Conservation (phyloP, 768 basidiomycete genomes). For the Suillus spraguei region DNA sequence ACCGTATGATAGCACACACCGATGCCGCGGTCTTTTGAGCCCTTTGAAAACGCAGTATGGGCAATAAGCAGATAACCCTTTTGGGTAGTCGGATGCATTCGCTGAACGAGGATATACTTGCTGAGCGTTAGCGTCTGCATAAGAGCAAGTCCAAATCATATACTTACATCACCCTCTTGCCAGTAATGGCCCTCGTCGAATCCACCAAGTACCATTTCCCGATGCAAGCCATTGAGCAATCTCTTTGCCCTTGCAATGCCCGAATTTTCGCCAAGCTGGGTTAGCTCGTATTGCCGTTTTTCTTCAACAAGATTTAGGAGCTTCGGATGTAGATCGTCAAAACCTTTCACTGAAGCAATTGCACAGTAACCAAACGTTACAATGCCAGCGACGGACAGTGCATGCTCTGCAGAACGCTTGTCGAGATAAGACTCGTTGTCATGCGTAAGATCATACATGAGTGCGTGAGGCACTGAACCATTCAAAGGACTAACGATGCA, state of each 20-base stretch:
- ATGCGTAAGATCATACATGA: slow-evolving; percentile 95
- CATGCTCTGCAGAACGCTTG: slow-evolving; percentile 93
- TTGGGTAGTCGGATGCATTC: slow-evolving; percentile 88
- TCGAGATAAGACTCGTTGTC: slow-evolving; percentile 93
- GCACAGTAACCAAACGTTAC: slow-evolving; percentile 89
- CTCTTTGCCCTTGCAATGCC: slow-evolving; percentile 65
- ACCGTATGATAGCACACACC: slow-evolving; percentile 48
- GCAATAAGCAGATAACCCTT: slow-evolving; percentile 92
- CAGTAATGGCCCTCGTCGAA: slow-evolving; percentile 95
- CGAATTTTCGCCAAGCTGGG: slow-evolving; percentile 54
- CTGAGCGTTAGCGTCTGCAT: slow-evolving; percentile 8
- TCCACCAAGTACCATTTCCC: slow-evolving; percentile 88
- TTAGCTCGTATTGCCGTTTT: slow-evolving; percentile 75
- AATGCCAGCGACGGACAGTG: slow-evolving; percentile 92
- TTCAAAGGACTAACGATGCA: slow-evolving; percentile 79
- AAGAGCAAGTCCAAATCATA: background rate
- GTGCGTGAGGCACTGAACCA: slow-evolving; percentile 88
- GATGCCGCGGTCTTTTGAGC: slow-evolving; percentile 75
- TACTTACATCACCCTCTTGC: slow-evolving; percentile 90
- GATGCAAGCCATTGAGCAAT: slow-evolving; percentile 82
- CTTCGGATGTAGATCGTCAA: slow-evolving; percentile 96
- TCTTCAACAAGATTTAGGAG: slow-evolving; percentile 89
- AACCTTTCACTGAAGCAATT: slow-evolving; percentile 93
- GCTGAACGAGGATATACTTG: slow-evolving; percentile 92
- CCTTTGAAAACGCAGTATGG: slow-evolving; percentile 90